Conservation (phyloP, 352 stramenopile species). For the Proteromonas lacertae region DNA sequence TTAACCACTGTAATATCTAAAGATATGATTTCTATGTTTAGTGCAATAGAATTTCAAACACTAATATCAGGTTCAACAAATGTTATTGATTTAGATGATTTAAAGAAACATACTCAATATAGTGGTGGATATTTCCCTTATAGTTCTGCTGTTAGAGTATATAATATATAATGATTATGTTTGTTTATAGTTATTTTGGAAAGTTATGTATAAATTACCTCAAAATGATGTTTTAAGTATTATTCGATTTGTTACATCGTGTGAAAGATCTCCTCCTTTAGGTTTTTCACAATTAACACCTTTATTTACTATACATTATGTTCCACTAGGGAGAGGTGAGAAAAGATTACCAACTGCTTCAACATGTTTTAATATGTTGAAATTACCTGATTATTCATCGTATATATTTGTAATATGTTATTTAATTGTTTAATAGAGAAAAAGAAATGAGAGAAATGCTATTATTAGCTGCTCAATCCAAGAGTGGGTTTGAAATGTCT, state of each 20-base stretch:
- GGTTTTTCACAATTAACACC: conserved; percentile 63
- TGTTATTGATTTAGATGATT: neutral
- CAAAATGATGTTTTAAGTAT: conserved; percentile 57
- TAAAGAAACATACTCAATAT: neutral
- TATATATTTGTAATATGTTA: too few relatives aligned
- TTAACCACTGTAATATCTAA: neutral
- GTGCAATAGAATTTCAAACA: neutral
- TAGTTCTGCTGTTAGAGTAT: too few relatives aligned
- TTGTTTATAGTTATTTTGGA: neutral
- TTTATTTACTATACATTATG: conserved; percentile 47
- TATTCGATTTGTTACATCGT: conserved; percentile 70
- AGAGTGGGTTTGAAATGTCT: too few relatives aligned
- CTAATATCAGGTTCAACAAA: neutral
- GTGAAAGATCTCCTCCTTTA: conserved; percentile 57
- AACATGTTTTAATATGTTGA: conserved; percentile 89
- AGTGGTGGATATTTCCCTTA: neutral
- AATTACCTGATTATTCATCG: conserved; percentile 72
- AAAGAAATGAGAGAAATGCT: too few relatives aligned
- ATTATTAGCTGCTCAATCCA: too few relatives aligned
- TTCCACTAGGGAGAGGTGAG: conserved; percentile 15
- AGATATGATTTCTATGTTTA: neutral
- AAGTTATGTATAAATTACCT: conserved; percentile 9
- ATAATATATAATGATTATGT: too few relatives aligned
- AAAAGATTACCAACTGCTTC: conserved; percentile 47
- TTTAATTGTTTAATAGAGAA: too few relatives aligned